Base-by-base conservation (phyloP, 2,329 filamentous ascomycete species). In the Cryphonectria parasitica region DNA sequence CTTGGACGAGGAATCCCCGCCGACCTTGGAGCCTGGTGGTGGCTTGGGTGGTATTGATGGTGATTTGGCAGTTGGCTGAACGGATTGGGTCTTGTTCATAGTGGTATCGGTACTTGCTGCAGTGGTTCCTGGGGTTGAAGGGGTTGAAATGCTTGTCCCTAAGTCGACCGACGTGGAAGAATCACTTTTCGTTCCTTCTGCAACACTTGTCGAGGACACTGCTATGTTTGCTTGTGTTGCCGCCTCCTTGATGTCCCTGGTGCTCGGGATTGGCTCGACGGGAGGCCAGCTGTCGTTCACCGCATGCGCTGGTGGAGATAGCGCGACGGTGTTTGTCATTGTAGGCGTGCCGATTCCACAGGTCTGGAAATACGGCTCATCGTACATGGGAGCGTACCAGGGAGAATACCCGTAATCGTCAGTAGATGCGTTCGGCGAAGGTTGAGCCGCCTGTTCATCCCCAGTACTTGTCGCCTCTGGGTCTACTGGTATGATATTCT, bases 261-360 rank as follows among this genome's bases (percentile, higher is more conserved):
- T 69, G 49, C 52, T 67, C 49, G 67, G 31, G 17, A 66, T 36
- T 39, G 67, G 10, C 31, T 61, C 41, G 28, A 34, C 34, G 19
- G 60, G 64, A 41, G 31, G 25, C 15, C 25, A 19, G 39, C 45
- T 66, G 62, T 64, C 72, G 56, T 58, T 54, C 39, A 15, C 61
- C 34, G 19, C 56, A 36, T 67, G 31, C 34, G 34, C 69, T 62
- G 70, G 52, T 15, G 75, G 66, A 3, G 74, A 73, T 13, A 75
- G 73, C 25, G 73, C 72, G 2, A 75, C 73, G 2, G 76, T 74
- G 4, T 74, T 69, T 49, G 69, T 75, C 25, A 74, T 76, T 2
- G 77, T 77, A 3, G 76, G 74, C 13, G 75, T 76, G 28, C 73
- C 67, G n/a, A 76, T 67, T 6, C 66, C 74, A 56, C 78, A 79